A percentile compares a stretch with the other conserved stretches of the same genome.
These are phyloP conservation scores for Arthrinium phaeospermum DNA, from an alignment of 2,329 filamentous ascomycete genomes.

Conservation along the genomic window DNA sequence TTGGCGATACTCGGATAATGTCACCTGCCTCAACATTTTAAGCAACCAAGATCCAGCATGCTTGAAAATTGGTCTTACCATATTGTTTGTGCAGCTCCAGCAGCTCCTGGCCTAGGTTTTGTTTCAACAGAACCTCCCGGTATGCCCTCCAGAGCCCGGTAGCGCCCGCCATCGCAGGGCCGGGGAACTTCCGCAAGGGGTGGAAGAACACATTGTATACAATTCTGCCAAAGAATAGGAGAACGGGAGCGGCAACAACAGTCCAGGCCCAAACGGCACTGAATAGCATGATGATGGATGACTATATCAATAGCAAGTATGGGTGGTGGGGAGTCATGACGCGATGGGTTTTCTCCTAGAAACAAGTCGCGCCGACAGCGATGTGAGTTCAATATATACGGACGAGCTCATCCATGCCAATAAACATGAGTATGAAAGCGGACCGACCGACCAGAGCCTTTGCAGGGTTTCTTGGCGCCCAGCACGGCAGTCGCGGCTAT, in stretches of 20 bases:
- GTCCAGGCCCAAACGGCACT: background rate
- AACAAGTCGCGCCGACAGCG: background rate
- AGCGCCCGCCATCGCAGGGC: background rate
- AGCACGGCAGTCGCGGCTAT: background rate
- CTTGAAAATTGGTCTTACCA: background rate
- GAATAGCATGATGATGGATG: background rate
- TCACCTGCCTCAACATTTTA: background rate
- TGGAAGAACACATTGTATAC: conserved; percentile 16
- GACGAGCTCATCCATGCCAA: background rate
- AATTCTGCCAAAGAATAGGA: background rate
- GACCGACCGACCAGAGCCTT: background rate
- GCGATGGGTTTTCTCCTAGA: background rate
- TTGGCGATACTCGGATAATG: background rate
- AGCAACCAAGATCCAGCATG: too few species aligned
- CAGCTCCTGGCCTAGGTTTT: background rate
- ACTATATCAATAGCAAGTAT: too few species aligned
- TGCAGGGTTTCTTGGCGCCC: background rate
- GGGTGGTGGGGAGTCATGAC: background rate
- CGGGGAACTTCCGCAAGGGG: conserved; percentile 10
- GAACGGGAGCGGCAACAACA: background rate
- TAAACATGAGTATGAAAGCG: background rate
- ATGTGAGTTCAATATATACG: background rate
- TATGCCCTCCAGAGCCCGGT: conserved; percentile 12
- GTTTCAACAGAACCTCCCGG: background rate
- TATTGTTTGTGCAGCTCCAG: conserved; percentile 11